Base-by-base conservation (phyloP, 2,329 filamentous ascomycete genomes). In the Coniosporium tulheliwenetii region DNA sequence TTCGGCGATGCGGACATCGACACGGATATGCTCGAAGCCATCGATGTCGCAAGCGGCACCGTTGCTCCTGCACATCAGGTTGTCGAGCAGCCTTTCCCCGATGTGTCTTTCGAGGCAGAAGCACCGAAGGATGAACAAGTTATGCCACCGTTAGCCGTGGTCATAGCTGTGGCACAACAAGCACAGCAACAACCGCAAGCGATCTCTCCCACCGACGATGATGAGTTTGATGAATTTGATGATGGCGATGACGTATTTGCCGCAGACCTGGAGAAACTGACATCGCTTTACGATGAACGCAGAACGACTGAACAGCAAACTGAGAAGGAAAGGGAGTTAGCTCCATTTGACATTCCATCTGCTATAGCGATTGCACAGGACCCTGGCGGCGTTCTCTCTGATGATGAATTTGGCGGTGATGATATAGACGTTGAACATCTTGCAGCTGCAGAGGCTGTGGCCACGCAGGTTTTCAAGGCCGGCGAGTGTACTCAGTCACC, bases 391-490 rank as follows among this genome's bases (percentile, higher is more conserved):
- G 55, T 64, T 33, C 77, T 72, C 48, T 67, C 66, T 46, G 80
- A 75, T 43, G 83, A 85, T 61, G 85, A 85, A 51, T 85, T 85
- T 65, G 81, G 78, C 37, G 73, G 71, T 47, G 71, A 68, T 49
- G 69, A 77, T 45, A 66, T 75, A 58, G 85, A 93, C 58, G 81
- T 85, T 52, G 84, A 89, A 50, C 63, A 70, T 39, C 67, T 71
- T 54, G 66, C 66, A 52, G 77, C 80, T 45, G 78, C 77, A 47
- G 80, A 86, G 60, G 62, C 79, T 48, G 75, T 75, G 52, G 81
- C 81, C 37, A 85, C 81, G 38, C 79, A 91, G 63, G 76, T 78
- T 52, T 54, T 63, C 56, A 58, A 53, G 54, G 61, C 63, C 51
- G 58, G 56, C 53, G 49, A 49, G 39, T 41, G 45, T 8, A 54